Base-by-base conservation (phyloP, 208 protist genomes). In the Wallacemonas sp. region DNA sequence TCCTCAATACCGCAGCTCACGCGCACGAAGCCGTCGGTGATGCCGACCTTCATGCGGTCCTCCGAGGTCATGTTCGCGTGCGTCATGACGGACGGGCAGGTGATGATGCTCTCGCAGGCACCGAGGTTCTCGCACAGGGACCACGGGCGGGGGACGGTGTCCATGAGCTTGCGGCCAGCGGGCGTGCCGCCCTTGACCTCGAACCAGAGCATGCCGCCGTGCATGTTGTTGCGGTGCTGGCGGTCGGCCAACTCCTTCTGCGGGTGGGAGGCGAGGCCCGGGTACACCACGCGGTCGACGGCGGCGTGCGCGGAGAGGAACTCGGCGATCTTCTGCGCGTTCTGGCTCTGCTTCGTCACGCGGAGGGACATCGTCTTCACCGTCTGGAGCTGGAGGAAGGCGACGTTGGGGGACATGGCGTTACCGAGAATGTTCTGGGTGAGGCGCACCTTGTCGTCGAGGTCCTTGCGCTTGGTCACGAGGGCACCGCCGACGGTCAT, bases 41-140 rank as follows among this genome's bases (percentile, higher is more conserved):
- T 98, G 67, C 95, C 97, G 39, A 97, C 80, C 79, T 95, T 94
- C 63, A 90, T 68, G 66, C 92, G 93, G 66, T 96, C 87, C 69
- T 98, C 93, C 22, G 42, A 69, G 57, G 93, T 95, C 77, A 99
- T 98, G 64, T 94, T 92, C 12, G 97, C 97, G 72, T 99, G 98
- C 1, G 97, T 99, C 97, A 99, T 99, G 61, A 97, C 88, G 22
- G 92, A 89, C 11, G 97, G 97, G 74, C 90, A 92, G n/a, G 97
- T 97, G 70, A 97, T 94, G 50, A 99, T 93, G 76, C 83, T 95
- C 80, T 99, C 97, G 32, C 92, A 76, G 52, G 91, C 97, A 48
- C 98, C 97, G 32, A 99, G 91, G 66, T 90, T 95, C 74, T 98
- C 98, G 65, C 91, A 93, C 20, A 97, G 82, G 0, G 88, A 93